Percentiles rank a stretch among this genome's conserved stretches.
phyloP scores from a whole-genome alignment of 2,329 filamentous ascomycete species.

The Fusarium tjaetaba region DNA sequence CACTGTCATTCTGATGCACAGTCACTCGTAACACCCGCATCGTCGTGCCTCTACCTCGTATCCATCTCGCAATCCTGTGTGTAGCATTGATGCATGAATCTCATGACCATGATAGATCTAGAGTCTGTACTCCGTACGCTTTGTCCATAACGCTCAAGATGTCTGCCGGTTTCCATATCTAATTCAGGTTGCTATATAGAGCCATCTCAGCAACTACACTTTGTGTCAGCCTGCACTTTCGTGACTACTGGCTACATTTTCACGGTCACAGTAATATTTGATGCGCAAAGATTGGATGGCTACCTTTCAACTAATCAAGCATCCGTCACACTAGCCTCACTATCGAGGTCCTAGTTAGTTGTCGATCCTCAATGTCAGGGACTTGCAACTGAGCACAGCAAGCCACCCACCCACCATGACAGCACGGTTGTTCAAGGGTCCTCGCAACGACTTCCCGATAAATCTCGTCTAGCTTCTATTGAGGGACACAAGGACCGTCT shows the following conservation, averaged over 20 bases:
- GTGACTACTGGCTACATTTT: not conserved
- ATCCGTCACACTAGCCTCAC: not conserved
- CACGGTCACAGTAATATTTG: not conserved
- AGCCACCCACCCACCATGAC: conserved; percentile 4
- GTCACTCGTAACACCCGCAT: not conserved
- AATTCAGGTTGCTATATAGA: not conserved
- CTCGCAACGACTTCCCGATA: conserved; percentile 32
- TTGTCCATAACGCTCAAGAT: not conserved
- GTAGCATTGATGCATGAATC: not conserved
- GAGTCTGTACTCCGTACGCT: not conserved
- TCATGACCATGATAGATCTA: not conserved
- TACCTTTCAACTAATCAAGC: not conserved
- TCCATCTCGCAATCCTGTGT: not conserved
- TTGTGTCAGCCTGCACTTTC: not conserved
- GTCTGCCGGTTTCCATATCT: not conserved
- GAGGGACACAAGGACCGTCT: conserved; percentile 4
- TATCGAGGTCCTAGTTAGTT: conserved; percentile 13
- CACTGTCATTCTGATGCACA: not conserved
- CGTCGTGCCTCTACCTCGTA: not conserved
- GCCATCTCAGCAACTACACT: not conserved
- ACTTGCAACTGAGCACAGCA: not conserved
- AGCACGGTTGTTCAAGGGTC: conserved; percentile 1
- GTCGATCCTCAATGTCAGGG: conserved; percentile 32
- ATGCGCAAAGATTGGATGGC: not conserved
- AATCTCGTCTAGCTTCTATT: not conserved